Base-by-base conservation (phyloP, 2,329 filamentous ascomycete species). In the Pezicula radicicola region DNA sequence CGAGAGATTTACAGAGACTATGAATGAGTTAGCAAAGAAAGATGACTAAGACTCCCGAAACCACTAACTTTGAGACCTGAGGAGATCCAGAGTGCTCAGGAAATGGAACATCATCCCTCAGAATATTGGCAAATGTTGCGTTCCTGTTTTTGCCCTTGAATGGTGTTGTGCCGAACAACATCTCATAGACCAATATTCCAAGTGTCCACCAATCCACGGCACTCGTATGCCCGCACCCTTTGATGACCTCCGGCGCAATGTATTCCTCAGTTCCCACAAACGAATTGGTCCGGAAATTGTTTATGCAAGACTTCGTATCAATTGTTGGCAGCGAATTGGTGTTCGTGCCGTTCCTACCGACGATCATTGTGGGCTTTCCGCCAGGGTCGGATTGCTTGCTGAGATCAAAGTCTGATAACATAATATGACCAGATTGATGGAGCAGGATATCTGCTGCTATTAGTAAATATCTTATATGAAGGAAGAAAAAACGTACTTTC, bases 141-240 rank as follows among this genome's bases (percentile, higher is more conserved):
- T 97, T 99, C 37, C 94, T 84, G 72, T 97, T 99, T 82, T 99
- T 97, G 62, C 94, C 94, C 77, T 99, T 99, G 80, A 99, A 99
- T 1, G 94, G 94, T 0, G 94, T 99, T 0, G 93, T 99, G 50
- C 94, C 94, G 73, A 93, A 99, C 35, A 99, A 79, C 94, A 99
- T 99, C 72, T 99, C 94, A 70, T 97, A 99, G 51, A 99, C 91
- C 66, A 99, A 74, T 60, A 99, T 97, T 18, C 94, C 94, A 49
- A 99, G 73, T 0, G 94, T 99, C 94, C 94, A 99, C 94, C 94
- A 99, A 70, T 99, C 94, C 13, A 99, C 94, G 13, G 94, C 94
- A 67, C 93, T 97, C 7, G 94, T 99, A 72, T 99, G 94, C 21
- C 94, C 94, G 66, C 93, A 97, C 37, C 94, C 94, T 74, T 97